These are phyloP conservation scores for Flaveria linearis DNA, from an alignment of 129 eudicot genomes.

Conservation along the genomic window DNA sequence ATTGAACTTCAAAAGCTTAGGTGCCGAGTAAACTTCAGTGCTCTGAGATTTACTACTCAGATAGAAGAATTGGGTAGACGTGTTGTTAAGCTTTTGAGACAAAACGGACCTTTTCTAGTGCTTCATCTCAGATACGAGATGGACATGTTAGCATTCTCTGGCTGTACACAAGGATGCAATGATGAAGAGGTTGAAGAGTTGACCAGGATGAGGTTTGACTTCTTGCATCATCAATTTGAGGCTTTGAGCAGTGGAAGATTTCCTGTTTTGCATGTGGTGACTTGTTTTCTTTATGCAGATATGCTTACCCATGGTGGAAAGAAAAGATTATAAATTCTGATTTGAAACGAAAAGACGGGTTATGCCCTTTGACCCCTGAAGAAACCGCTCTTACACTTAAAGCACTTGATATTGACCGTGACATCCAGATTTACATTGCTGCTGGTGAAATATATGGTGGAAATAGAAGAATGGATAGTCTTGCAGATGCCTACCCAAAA, in stretches of 20 bases:
- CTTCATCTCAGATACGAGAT: conserved; percentile 97
- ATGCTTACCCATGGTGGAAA: conserved; percentile 99
- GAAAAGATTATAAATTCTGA: conserved; percentile 93
- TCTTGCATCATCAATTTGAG: not conserved
- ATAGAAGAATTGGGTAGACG: conserved; percentile 89
- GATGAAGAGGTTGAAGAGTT: conserved; percentile 82
- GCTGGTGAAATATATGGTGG: conserved; percentile 99
- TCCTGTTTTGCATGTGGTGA: conserved; percentile 13
- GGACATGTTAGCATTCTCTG: conserved; percentile 99
- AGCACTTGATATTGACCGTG: conserved; percentile 84
- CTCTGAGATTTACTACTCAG: conserved; percentile 78
- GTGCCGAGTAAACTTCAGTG: conserved; percentile 82
- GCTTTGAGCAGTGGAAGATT: not conserved
- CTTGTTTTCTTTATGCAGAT: conserved; percentile 43
- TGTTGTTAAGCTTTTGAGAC: conserved; percentile 69
- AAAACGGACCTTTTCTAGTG: conserved; percentile 85
- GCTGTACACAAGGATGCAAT: conserved; percentile 94
- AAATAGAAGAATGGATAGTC: conserved; percentile 73
- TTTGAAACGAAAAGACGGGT: conserved; percentile 82
- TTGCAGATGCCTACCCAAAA: conserved; percentile 77
- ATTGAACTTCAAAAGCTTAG: conserved; percentile 80
- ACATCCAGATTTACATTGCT: conserved; percentile 90
- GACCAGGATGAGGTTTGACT: conserved; percentile 83
- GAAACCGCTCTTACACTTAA: conserved; percentile 86
- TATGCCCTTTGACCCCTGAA: conserved; percentile 98